These are phyloP conservation scores for Huntiella decipiens DNA, from an alignment of 2,329 filamentous ascomycete genomes.

Conservation along the genomic window DNA sequence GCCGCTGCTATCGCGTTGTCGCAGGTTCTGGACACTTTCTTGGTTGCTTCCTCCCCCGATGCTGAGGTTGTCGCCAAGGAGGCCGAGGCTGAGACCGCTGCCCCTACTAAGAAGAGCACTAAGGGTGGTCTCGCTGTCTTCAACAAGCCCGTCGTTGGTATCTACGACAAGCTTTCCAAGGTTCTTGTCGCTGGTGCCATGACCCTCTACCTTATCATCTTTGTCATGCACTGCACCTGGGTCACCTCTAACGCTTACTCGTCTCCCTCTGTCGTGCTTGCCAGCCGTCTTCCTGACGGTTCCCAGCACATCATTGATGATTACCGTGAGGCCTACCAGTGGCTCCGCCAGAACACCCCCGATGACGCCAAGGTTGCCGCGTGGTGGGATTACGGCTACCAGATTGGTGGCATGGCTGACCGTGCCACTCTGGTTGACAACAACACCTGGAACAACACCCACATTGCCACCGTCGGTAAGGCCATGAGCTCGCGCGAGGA, in stretches of 20 bases:
- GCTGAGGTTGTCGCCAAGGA: conserved; percentile 26
- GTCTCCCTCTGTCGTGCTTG: conserved; percentile 88
- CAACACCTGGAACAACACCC: conserved; percentile 99
- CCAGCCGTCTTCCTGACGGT: conserved; percentile 79
- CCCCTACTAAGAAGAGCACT: conserved; percentile 34
- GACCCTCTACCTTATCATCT: conserved; percentile 68
- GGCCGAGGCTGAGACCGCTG: conserved; percentile 17
- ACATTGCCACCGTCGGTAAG: conserved; percentile 97
- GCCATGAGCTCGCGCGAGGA: conserved; percentile 96
- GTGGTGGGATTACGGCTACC: conserved; percentile 99
- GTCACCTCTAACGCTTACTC: conserved; percentile 98
- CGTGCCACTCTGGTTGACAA: conserved; percentile 94
- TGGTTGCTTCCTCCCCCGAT: conserved; percentile 45
- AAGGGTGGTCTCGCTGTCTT: conserved; percentile 47
- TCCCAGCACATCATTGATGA: conserved; percentile 98
- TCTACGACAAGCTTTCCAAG: conserved; percentile 70
- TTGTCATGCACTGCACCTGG: conserved; percentile 97
- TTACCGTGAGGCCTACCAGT: conserved; percentile 98
- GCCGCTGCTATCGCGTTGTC: conserved; percentile 79
- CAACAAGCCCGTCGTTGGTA: conserved; percentile 56
- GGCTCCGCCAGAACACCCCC: conserved; percentile 92
- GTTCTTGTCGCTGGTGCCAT: conserved; percentile 52
- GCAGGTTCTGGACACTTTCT: conserved; percentile 71
- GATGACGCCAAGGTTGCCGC: conserved; percentile 97
- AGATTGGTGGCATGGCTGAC: conserved; percentile 98